Conservation (phyloP, 148 eudicot genomes). For the Heliosperma pusillum region DNA sequence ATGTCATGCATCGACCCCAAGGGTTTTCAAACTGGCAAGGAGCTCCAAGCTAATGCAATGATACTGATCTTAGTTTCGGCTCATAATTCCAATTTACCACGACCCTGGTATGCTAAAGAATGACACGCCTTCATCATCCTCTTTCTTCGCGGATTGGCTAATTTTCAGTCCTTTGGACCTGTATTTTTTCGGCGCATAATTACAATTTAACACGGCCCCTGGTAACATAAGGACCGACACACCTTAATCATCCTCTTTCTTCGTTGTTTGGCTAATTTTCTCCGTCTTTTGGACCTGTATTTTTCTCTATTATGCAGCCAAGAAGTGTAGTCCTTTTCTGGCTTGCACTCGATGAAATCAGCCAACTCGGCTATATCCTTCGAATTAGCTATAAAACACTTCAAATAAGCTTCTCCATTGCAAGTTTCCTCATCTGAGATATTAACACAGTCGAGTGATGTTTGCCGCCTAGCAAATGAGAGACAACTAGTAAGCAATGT, state of each 20-base stretch:
- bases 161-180: slow-evolving; percentile 39
- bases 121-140: slow-evolving; percentile 45
- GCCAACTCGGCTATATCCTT: slow-evolving; percentile 47
- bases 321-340: slow-evolving; percentile 52
- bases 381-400: slow-evolving; percentile 17
- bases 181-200: slow-evolving; percentile 8
- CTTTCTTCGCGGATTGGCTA: slow-evolving; percentile 24
- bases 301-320: slow-evolving; percentile 43
- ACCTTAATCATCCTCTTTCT: slow-evolving; percentile 45
- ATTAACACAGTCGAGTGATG: slow-evolving; percentile 21
- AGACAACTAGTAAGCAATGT: background rate
- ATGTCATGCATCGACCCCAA: background rate
- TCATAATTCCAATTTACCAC: background rate
- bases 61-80: background rate
- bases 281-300: slow-evolving; percentile 36
- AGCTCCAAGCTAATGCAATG: background rate
- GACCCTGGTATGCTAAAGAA: background rate
- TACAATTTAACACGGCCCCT: background rate
- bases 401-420: slow-evolving; percentile 50
- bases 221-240: background rate
- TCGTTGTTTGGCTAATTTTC: slow-evolving; percentile 30
- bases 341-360: slow-evolving; percentile 63
- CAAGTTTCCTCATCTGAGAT: slow-evolving; percentile 46
- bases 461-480: slow-evolving; percentile 16
- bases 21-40: background rate